Evolutionary conservation across 495 filamentous ascomycete genomes (phyloP).

Genomic region (Usnea hakonensis): DNA sequence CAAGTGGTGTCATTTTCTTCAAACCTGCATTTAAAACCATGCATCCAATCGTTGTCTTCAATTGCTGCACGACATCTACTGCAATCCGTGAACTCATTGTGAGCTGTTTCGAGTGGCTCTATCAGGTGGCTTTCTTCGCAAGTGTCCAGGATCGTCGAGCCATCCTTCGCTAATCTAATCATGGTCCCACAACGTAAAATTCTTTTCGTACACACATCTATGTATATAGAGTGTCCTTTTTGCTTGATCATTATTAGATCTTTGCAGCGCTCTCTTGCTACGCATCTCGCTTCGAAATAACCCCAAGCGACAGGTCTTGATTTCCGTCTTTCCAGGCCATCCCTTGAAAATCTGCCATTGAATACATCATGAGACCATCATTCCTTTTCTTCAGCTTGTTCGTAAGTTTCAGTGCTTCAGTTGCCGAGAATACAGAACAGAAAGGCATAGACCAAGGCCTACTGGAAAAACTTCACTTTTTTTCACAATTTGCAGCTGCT

Average conservation of each 20-base stretch:
- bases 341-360: too few species aligned
- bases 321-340: too few species aligned
- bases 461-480: slow-evolving; percentile 44
- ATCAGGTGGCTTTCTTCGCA: not conserved
- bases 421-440: not conserved
- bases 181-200: not conserved
- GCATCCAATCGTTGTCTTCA: not conserved
- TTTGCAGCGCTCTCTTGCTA: not conserved
- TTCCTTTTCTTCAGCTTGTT: not conserved
- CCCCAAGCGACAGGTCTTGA: not conserved
- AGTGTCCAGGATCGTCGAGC: not conserved
- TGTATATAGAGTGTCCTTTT: not conserved
- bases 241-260: not conserved
- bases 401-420: not conserved
- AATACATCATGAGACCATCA: not conserved
- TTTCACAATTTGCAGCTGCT: slow-evolving; percentile 59
- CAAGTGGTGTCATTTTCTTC: not conserved
- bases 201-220: not conserved
- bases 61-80: not conserved
- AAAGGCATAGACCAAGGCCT: slow-evolving; percentile 5
- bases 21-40: not conserved
- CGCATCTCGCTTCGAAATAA: not conserved
- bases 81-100: not conserved
- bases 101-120: not conserved
- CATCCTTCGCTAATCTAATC: not conserved